These are phyloP conservation scores for Aspergillus flavus DNA, from an alignment of 2,329 filamentous ascomycete species.

Conservation along the genomic window DNA sequence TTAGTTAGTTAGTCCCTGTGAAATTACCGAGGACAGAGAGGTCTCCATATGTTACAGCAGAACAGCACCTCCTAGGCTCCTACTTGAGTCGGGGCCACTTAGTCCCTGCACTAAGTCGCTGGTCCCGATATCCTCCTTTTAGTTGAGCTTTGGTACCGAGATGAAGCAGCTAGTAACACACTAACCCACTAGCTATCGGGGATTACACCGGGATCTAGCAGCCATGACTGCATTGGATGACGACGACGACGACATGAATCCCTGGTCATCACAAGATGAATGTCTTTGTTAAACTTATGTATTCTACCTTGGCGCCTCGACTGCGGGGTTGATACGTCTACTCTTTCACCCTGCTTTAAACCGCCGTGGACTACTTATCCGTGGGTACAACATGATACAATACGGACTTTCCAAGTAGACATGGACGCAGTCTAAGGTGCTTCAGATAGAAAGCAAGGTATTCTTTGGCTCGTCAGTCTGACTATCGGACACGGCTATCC, in stretches of 20 bases:
- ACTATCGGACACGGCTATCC: background rate
- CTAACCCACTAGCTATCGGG: background rate
- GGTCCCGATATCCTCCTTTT: constrained; percentile 1
- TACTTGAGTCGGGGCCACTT: background rate
- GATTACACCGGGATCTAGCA: background rate
- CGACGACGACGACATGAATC: background rate
- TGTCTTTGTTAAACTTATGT: background rate
- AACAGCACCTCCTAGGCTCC: no score
- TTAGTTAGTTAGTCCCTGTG: background rate
- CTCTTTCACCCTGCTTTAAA: background rate
- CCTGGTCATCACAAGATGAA: background rate
- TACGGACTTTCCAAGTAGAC: background rate
- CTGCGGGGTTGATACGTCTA: constrained; percentile 4
- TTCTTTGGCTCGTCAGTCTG: background rate
- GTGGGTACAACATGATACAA: background rate
- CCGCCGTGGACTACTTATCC: background rate
- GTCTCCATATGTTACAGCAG: background rate
- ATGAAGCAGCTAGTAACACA: background rate
- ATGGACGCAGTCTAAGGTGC: background rate
- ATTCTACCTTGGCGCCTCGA: background rate
- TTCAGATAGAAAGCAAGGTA: background rate
- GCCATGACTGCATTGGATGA: constrained; percentile 1
- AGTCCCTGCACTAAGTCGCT: constrained; percentile 1
- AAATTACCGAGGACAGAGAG: background rate
- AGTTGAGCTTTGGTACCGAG: background rate